Evolutionary conservation across 768 basidiomycete species (phyloP), one percentile per base, ranked within the genome.

Genomic region (Serpula lacrymans): DNA sequence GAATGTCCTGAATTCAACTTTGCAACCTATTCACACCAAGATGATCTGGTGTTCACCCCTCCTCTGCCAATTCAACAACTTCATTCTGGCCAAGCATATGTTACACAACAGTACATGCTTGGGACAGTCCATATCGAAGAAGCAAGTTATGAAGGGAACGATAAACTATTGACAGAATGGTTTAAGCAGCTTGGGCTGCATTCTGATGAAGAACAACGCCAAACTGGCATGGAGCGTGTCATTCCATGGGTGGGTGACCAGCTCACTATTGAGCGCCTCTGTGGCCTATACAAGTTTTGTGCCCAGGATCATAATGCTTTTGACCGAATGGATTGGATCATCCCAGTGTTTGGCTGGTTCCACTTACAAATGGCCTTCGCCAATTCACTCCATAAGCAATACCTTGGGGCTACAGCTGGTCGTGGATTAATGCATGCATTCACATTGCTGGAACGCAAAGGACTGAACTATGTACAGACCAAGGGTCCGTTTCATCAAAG

Each of bases 361-460:
- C 70, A 75, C 40, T 43, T 60, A 0, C 28, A 48, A 20, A 70
- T 75, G 59, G 68, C 68, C 4, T 60, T 60, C 37, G 67, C 58
- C 3, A 60, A 64, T 30, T 68, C 69, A 0, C 33, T 74, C 0
- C 64, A 72, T 41, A 60, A 64, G 30, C 71, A 73, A 39, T 72
- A 70, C 45, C 52, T 62, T 4, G 65, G 65, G 0, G 66, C 65
- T 1, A 26, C 20, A 17, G 32, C 38, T 2, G 46, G 45, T 0
- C 13, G n/a, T 8, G 55, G 57, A 1, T 48, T 61, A 2, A 37
- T 41, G 17, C 49, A 53, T 10, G 53, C 48, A 3, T 49, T 57
- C 26, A 51, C 46, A 6, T 6, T 52, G 3, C 46, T 60, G 1
- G 38, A 57, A 16, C 45, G 52, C 6, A 52, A 53, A 22, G 52